Evolutionary conservation across 2,329 filamentous ascomycete species (phyloP).

Genomic region (Moelleriella libera): DNA sequence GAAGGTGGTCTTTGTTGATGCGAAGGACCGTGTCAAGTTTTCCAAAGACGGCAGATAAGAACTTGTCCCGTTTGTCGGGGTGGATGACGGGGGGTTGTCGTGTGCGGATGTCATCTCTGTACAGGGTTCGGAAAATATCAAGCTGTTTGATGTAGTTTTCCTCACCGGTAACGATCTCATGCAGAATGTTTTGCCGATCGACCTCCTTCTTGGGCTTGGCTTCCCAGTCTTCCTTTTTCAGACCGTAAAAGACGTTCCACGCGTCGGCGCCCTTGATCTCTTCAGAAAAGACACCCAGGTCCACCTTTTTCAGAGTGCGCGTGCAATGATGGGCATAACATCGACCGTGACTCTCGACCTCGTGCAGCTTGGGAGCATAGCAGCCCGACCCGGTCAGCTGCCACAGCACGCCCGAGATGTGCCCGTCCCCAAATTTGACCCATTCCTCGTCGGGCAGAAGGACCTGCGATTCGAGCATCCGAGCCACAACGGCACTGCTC

Average conservation of each 20-base stretch:
- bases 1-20: slow-evolving; percentile 82
- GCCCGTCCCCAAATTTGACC: slow-evolving; percentile 78
- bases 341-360: slow-evolving; percentile 52
- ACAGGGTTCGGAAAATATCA: slow-evolving; percentile 71
- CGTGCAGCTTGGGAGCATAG: slow-evolving; percentile 75
- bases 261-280: slow-evolving; percentile 56
- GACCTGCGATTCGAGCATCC: slow-evolving; percentile 67
- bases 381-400: slow-evolving; percentile 86
- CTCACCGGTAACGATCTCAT: slow-evolving; percentile 90
- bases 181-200: slow-evolving; percentile 82
- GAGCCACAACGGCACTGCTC: slow-evolving; percentile 59
- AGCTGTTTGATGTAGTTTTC: slow-evolving; percentile 83
- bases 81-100: slow-evolving; percentile 70
- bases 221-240: slow-evolving; percentile 65
- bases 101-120: slow-evolving; percentile 63
- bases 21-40: slow-evolving; percentile 78
- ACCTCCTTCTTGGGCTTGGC: slow-evolving; percentile 71
- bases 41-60: slow-evolving; percentile 77
- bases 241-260: slow-evolving; percentile 79
- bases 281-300: slow-evolving; percentile 60
- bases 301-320: slow-evolving; percentile 86
- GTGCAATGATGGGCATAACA: slow-evolving; percentile 95
- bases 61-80: slow-evolving; percentile 63
- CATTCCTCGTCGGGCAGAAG: slow-evolving; percentile 88
- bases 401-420: slow-evolving; percentile 79